These are phyloP conservation scores for Cryptococcus sp. DNA, from an alignment of 1,284 basidiomycete species.

Conservation along the genomic window DNA sequence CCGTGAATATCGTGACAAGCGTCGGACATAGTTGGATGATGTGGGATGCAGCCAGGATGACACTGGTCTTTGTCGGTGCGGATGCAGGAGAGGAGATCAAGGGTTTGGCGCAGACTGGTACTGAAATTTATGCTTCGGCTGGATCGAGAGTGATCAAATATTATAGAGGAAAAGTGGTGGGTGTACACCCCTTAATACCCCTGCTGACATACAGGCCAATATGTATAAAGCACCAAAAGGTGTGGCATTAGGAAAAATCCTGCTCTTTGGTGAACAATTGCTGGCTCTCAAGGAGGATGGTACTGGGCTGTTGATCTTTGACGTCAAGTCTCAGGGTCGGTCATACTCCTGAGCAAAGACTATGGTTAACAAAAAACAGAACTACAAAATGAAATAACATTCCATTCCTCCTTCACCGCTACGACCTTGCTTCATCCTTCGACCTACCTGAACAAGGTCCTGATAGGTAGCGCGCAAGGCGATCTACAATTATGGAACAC, in stretches of 20 bases:
- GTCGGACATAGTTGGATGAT: slow-evolving; percentile 88
- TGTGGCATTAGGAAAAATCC: slow-evolving; percentile 51
- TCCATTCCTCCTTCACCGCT: slow-evolving; percentile 63
- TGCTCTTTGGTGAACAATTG: slow-evolving; percentile 74
- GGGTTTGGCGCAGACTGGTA: slow-evolving; percentile 74
- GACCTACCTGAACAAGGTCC: slow-evolving; percentile 94
- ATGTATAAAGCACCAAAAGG: slow-evolving; percentile 22
- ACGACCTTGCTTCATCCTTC: slow-evolving; percentile 83
- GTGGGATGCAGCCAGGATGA: slow-evolving; percentile 94
- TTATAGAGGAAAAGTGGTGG: slow-evolving; percentile 77
- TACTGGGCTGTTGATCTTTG: slow-evolving; percentile 74
- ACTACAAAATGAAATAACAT: slow-evolving; percentile 55
- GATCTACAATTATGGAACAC: slow-evolving; percentile 92
- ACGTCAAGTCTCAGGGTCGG: slow-evolving; percentile 59
- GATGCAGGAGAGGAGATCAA: slow-evolving; percentile 70
- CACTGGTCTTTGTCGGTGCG: slow-evolving; percentile 86
- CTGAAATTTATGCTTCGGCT: slow-evolving; percentile 76
- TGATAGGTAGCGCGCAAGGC: slow-evolving; percentile 79
- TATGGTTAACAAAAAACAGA: slow-evolving; percentile 15
- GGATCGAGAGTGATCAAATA: slow-evolving; percentile 73
- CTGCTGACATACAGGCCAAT: background rate
- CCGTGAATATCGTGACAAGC: slow-evolving; percentile 79
- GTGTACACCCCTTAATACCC: slow-evolving; percentile 23
- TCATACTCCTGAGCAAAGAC: background rate
- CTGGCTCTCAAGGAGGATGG: slow-evolving; percentile 78